These are phyloP conservation scores for Trichosporon sp. DNA, from an alignment of 1,284 basidiomycete genomes.

Conservation along the genomic window DNA sequence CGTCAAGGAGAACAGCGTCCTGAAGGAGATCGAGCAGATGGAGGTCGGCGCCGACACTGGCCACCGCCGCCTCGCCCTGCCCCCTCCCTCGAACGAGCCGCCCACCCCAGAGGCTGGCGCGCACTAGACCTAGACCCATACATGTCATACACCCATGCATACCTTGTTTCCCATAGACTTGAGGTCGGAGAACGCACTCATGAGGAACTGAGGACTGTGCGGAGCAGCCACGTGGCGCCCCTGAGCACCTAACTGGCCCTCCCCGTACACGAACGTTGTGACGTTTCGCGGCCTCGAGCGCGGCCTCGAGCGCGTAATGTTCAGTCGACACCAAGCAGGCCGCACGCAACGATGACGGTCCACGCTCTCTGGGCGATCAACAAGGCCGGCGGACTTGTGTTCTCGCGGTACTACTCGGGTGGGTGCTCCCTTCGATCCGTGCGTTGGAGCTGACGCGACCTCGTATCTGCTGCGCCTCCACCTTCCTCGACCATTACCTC, in stretches of 20 bases:
- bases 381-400: constrained; percentile 96
- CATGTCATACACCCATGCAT: not conserved
- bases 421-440: constrained; percentile 29
- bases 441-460: not conserved
- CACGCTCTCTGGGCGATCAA: constrained; percentile 73
- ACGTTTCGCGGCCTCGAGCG: not conserved
- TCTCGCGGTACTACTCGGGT: constrained; percentile 87
- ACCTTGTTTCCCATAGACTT: not conserved
- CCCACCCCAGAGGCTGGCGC: not conserved
- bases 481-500: not conserved
- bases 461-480: not conserved
- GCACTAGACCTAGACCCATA: not conserved
- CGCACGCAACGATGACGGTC: constrained; percentile 40
- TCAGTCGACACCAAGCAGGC: not conserved
- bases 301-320: not conserved
- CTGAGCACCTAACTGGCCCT: not conserved
- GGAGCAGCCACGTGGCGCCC: not conserved
- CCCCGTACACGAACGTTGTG: not conserved
- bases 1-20: constrained; percentile 36
- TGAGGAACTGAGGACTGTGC: not conserved
- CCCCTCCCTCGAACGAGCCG: not conserved
- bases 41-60: constrained; percentile 24
- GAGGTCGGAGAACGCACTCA: too few relatives aligned
- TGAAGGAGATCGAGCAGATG: constrained; percentile 39
- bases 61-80: not conserved